phyloP scores from a whole-genome alignment of 2,329 filamentous ascomycete genomes.

The Monosporascus sp. region DNA sequence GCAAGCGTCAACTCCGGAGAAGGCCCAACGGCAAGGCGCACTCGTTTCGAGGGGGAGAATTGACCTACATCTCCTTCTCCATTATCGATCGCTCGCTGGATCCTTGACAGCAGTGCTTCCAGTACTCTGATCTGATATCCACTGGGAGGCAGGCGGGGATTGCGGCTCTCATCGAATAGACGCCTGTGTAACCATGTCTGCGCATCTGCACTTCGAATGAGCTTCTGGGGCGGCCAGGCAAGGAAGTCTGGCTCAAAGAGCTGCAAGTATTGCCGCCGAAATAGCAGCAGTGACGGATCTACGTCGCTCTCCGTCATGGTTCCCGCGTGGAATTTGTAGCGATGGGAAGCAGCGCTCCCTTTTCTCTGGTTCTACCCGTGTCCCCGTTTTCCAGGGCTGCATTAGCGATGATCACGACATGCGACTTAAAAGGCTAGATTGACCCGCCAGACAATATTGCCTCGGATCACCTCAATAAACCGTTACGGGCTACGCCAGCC shows the following conservation, averaged over 20 bases:
- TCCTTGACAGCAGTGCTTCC: constrained; percentile 50
- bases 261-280: constrained; percentile 27
- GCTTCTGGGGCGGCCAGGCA: constrained; percentile 23
- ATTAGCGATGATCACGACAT: no score
- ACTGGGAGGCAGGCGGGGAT: constrained; percentile 47
- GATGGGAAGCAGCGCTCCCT: not conserved
- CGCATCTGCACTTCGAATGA: constrained; percentile 20
- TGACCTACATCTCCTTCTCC: constrained; percentile 52
- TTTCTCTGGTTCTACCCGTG: no score
- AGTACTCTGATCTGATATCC: constrained; percentile 56
- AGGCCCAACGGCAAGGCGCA: no score
- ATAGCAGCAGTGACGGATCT: constrained; percentile 21
- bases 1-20: constrained; percentile 8
- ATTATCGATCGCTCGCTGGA: constrained; percentile 54
- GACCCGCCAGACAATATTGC: no score
- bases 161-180: constrained; percentile 48
- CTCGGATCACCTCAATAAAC: no score
- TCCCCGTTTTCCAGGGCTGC: no score
- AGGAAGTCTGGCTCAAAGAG: constrained; percentile 28
- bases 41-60: not conserved
- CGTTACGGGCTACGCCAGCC: no score
- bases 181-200: constrained; percentile 42
- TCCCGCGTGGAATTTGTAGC: not conserved
- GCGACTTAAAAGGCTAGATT: no score
- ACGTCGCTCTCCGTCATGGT: constrained; percentile 7